Percentiles rank a stretch among this genome's conserved stretches.
Conservation (phyloP, 108 stramenopile genomes). For the Seminavis robusta region DNA sequence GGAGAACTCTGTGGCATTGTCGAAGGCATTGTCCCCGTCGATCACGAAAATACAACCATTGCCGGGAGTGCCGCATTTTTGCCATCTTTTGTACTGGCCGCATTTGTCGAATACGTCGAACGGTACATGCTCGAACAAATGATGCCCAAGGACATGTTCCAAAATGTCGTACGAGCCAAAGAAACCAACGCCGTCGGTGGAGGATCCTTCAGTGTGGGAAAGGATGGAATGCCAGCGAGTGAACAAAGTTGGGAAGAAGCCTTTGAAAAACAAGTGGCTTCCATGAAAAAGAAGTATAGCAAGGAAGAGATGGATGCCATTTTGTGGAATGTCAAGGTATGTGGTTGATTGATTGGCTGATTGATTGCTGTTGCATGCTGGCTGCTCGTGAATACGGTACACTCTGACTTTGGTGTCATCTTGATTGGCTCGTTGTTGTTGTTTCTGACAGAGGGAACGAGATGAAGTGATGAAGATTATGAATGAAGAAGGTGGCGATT, state of each 20-base stretch:
- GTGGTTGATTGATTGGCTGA: too few relatives aligned
- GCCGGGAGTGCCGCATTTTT: conserved; percentile 79
- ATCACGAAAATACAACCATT: conserved; percentile 54
- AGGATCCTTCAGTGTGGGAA: conserved; percentile 31
- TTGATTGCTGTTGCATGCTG: too few relatives aligned
- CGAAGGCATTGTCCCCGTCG: conserved; percentile 76
- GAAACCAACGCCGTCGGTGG: conserved; percentile 40
- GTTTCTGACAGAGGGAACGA: conserved; percentile 57
- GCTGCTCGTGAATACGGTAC: too few relatives aligned
- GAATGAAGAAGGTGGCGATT: conserved; percentile 71
- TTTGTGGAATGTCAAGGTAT: conserved; percentile 50
- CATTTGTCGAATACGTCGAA: conserved; percentile 75
- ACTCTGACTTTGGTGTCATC: too few relatives aligned
- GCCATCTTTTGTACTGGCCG: conserved; percentile 58
- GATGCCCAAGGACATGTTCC: conserved; percentile 55
- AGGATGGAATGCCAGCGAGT: conserved; percentile 27
- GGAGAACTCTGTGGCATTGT: conserved; percentile 66
- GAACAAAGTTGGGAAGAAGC: conserved; percentile 52
- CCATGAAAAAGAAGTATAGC: conserved; percentile 51
- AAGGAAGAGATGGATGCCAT: conserved; percentile 77
- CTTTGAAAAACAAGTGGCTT: conserved; percentile 51
- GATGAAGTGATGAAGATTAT: conserved; percentile 72
- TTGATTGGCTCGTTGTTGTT: too few relatives aligned
- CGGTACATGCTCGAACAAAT: conserved; percentile 70
- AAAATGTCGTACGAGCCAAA: conserved; percentile 58